phyloP scores from a whole-genome alignment of 2,329 filamentous ascomycete genomes.

The Dactylellina drechsleri region DNA sequence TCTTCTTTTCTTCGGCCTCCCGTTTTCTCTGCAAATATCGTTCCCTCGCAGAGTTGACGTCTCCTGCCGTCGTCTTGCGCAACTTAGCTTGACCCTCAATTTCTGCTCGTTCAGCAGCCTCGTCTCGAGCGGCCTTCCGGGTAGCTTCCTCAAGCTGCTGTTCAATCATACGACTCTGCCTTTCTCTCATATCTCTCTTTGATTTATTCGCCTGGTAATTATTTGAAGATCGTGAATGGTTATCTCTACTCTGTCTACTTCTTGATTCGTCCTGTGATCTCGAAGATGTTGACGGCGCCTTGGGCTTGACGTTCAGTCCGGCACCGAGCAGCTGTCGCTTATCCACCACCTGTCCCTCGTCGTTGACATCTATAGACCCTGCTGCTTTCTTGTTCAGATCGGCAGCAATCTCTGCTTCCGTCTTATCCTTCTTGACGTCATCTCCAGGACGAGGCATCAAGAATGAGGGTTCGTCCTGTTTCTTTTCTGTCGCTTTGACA shows the following conservation, averaged over 20 bases:
- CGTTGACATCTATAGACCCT: conserved; percentile 74
- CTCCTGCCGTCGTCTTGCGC: conserved; percentile 75
- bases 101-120: conserved; percentile 73
- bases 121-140: conserved; percentile 75
- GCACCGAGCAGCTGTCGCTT: conserved; percentile 81
- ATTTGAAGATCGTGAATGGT: conserved; percentile 27
- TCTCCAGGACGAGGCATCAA: conserved; percentile 61
- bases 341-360: conserved; percentile 84
- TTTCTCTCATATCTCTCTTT: conserved; percentile 75
- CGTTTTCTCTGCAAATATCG: conserved; percentile 80
- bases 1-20: conserved; percentile 76
- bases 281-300: conserved; percentile 67
- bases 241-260: conserved; percentile 22
- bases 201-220: conserved; percentile 59
- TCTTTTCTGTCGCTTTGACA: conserved; percentile 73
- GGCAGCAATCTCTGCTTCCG: conserved; percentile 72
- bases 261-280: conserved; percentile 58
- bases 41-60: conserved; percentile 81
- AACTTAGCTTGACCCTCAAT: conserved; percentile 76
- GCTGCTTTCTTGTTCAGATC: conserved; percentile 65
- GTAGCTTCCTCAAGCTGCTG: conserved; percentile 77
- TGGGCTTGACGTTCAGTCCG: conserved; percentile 77
- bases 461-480: conserved; percentile 63
- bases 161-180: conserved; percentile 81
- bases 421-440: conserved; percentile 64